Evolutionary conservation across 345 rosid species (phyloP).

Genomic region (Brassica napus): DNA sequence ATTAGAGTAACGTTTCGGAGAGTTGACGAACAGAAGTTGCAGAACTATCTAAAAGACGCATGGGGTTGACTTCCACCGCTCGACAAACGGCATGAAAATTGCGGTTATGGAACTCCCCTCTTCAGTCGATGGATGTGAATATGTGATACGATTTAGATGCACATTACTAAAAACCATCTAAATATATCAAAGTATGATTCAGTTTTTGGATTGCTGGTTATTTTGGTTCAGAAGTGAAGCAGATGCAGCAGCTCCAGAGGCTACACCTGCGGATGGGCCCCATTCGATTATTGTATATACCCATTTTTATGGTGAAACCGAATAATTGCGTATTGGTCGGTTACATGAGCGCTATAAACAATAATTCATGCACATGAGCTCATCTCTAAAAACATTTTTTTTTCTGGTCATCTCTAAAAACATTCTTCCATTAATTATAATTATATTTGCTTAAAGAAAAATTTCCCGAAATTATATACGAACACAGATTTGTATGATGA

Average conservation of each 20-base stretch:
- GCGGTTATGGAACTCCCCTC: slow-evolving; percentile 8
- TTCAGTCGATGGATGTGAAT: background rate
- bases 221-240: background rate
- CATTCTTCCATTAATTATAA: background rate
- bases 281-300: background rate
- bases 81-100: slow-evolving; percentile 13
- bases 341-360: too few relatives aligned
- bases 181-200: background rate
- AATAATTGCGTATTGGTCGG: too few relatives aligned
- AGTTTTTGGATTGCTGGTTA: background rate
- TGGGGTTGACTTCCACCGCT: slow-evolving; percentile 32
- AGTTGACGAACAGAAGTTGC: slow-evolving; percentile 12
- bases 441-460: too few relatives aligned
- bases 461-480: background rate
- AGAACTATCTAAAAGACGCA: slow-evolving; percentile 5
- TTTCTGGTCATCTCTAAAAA: background rate
- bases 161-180: background rate
- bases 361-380: background rate
- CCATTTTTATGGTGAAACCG: background rate
- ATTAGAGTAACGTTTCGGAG: slow-evolving; percentile 17
- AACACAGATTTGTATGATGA: too few relatives aligned
- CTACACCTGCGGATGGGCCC: background rate
- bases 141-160: background rate
- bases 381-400: background rate
- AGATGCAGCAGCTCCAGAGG: background rate